Conservation (phyloP, 495 filamentous ascomycete genomes). For the Xylaria grammica region DNA sequence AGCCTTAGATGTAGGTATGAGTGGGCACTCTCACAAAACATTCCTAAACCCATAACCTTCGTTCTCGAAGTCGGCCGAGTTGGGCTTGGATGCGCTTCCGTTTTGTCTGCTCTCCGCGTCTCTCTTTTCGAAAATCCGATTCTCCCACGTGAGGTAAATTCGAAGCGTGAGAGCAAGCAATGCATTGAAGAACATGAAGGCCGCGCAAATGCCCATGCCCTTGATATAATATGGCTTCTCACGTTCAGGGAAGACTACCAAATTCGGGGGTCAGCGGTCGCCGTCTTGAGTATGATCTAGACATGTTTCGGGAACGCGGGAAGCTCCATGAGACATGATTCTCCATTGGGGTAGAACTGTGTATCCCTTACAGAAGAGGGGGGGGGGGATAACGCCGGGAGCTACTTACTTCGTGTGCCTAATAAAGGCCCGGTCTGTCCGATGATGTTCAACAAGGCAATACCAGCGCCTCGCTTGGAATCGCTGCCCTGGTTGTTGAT, state of each 20-base stretch:
- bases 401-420: constrained; percentile 57
- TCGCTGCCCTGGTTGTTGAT: constrained; percentile 77
- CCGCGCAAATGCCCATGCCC: constrained; percentile 71
- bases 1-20: too few relatives aligned
- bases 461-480: constrained; percentile 71
- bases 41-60: constrained; percentile 47
- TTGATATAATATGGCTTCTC: constrained; percentile 68
- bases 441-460: constrained; percentile 71
- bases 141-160: constrained; percentile 65
- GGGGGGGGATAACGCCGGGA: not conserved
- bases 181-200: constrained; percentile 72
- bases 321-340: not conserved
- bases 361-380: not conserved
- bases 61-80: constrained; percentile 36
- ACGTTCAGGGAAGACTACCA: constrained; percentile 58
- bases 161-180: constrained; percentile 63
- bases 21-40: constrained; percentile 41
- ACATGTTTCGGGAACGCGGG: not conserved
- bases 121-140: constrained; percentile 57
- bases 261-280: not conserved
- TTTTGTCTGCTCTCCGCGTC: constrained; percentile 34
- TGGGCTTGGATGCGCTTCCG: constrained; percentile 11
- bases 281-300: not conserved
- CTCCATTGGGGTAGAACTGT: not conserved
- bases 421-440: constrained; percentile 77